These are phyloP conservation scores for Calonectria crousiana DNA, from an alignment of 2,329 filamentous ascomycete genomes.

Conservation along the genomic window DNA sequence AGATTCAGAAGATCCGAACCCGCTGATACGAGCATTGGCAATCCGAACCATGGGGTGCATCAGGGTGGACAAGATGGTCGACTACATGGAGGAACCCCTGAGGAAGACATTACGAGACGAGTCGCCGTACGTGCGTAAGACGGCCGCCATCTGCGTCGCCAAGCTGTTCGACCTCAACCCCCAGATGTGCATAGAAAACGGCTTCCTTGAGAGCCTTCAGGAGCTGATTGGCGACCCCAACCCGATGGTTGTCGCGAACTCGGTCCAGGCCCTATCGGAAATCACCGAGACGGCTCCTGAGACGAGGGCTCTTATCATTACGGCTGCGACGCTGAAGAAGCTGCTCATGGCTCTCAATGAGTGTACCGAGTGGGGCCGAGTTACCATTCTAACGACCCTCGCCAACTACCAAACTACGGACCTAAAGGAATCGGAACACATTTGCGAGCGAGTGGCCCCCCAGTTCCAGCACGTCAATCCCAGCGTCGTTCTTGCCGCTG, in stretches of 20 bases:
- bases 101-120: constrained; percentile 97
- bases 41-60: constrained; percentile 99
- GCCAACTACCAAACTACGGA: constrained; percentile 90
- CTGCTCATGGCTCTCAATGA: constrained; percentile 96
- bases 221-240: constrained; percentile 98
- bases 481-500: constrained; percentile 95
- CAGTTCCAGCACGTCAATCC: constrained; percentile 99
- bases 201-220: constrained; percentile 92
- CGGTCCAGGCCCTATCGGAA: constrained; percentile 91
- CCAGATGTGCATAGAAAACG: constrained; percentile 93
- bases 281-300: constrained; percentile 93
- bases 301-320: constrained; percentile 87
- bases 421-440: constrained; percentile 96
- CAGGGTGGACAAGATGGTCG: constrained; percentile 98
- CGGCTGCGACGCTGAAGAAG: constrained; percentile 88
- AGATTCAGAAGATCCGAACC: constrained; percentile 98
- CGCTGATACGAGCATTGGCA: constrained; percentile 91
- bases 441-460: constrained; percentile 94
- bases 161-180: constrained; percentile 98
- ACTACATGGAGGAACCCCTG: constrained; percentile 99
- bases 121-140: constrained; percentile 98
- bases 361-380: constrained; percentile 97
- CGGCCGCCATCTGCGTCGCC: constrained; percentile 95
- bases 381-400: constrained; percentile 90
- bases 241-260: constrained; percentile 99